These are phyloP conservation scores for Penicillium salamii DNA, from an alignment of 495 filamentous ascomycete genomes.

Conservation along the genomic window DNA sequence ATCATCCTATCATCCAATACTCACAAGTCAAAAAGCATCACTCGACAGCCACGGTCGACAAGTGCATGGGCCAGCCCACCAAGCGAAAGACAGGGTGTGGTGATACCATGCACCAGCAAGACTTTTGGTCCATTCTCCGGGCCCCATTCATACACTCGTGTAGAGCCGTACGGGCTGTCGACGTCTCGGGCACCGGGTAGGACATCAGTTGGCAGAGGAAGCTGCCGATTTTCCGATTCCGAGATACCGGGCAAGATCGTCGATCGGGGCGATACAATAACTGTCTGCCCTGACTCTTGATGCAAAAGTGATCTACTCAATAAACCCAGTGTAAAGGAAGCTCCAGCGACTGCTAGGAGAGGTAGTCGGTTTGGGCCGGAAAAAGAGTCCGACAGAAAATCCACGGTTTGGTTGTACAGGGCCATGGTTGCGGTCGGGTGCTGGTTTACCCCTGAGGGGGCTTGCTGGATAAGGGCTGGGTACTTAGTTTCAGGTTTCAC, in stretches of 20 bases:
- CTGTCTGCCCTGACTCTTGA: conserved; percentile 5
- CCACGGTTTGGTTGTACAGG: conserved; percentile 39
- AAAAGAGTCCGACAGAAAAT: conserved; percentile 38
- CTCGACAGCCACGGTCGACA: conserved; percentile 71
- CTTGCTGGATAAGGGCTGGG: too few species aligned
- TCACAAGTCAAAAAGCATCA: conserved; percentile 72
- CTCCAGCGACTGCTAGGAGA: conserved; percentile 40
- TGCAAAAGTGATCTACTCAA: conserved; percentile 36
- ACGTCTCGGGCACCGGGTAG: conserved; percentile 76
- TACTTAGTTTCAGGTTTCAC: too few species aligned
- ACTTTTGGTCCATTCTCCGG: conserved; percentile 78
- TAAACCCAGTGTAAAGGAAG: conserved; percentile 41
- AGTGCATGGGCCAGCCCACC: conserved; percentile 65
- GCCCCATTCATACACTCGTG: conserved; percentile 87
- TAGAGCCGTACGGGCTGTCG: conserved; percentile 71
- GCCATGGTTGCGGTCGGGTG: conserved; percentile 23
- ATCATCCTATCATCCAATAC: conserved; percentile 1
- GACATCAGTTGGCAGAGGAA: conserved; percentile 72
- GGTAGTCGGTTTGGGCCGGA: conserved; percentile 38
- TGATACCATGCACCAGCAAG: conserved; percentile 81
- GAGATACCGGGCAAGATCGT: conserved; percentile 46
- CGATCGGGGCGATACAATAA: conserved; percentile 48
- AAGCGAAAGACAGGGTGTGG: conserved; percentile 74
- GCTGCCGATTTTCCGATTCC: conserved; percentile 39
- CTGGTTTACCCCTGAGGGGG: conserved; percentile 8